These are phyloP conservation scores for Digitaria exilis DNA, from an alignment of 202 grass and related monocot genomes.

Conservation along the genomic window DNA sequence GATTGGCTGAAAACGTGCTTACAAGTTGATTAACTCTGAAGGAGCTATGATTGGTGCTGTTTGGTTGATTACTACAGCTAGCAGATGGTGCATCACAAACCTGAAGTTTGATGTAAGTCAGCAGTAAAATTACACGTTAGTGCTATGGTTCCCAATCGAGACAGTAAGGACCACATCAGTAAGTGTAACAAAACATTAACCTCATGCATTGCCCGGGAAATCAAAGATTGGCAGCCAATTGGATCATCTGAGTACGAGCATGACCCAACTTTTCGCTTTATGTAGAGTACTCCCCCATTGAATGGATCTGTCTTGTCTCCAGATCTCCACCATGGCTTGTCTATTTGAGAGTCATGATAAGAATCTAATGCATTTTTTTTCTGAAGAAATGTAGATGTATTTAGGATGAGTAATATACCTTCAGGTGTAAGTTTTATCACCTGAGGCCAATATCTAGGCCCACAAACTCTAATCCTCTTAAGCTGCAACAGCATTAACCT, in stretches of 20 bases:
- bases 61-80: conserved; percentile 41
- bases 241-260: conserved; percentile 96
- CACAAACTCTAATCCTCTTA: conserved; percentile 87
- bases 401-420: conserved; percentile 55
- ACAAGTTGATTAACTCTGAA: conserved; percentile 87
- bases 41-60: conserved; percentile 46
- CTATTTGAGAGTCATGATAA: conserved; percentile 47
- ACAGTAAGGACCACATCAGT: conserved; percentile 1
- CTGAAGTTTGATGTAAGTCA: conserved; percentile 44
- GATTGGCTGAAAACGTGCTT: conserved; percentile 89
- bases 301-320: conserved; percentile 88
- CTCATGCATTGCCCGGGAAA: conserved; percentile 97
- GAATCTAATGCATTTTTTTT: conserved; percentile 21
- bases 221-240: conserved; percentile 93
- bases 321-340: conserved; percentile 90
- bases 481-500: conserved; percentile 63
- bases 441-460: conserved; percentile 94
- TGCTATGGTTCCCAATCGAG: not conserved
- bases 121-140: conserved; percentile 26
- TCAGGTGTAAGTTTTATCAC: conserved; percentile 75
- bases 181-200: conserved; percentile 52
- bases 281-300: conserved; percentile 84
- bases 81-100: conserved; percentile 60
- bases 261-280: conserved; percentile 98
- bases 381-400: conserved; percentile 28